Evolutionary conservation across 345 rosid genomes (phyloP).

Genomic region (Syzygium jambos): DNA sequence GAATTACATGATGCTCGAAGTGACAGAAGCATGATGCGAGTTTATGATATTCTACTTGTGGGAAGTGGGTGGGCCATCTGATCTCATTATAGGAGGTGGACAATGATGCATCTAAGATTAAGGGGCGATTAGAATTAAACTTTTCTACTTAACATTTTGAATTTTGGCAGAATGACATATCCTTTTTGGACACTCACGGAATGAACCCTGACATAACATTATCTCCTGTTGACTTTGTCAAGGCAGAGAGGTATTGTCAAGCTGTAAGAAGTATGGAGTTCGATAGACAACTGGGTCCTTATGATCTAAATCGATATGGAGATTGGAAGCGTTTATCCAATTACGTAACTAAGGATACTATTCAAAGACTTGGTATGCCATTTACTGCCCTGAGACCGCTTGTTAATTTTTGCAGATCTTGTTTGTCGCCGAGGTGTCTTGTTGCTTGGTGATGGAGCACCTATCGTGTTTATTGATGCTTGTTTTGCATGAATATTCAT

Average conservation of each 20-base stretch:
- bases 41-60: neutral
- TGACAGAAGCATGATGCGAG: neutral
- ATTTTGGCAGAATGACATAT: neutral
- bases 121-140: neutral
- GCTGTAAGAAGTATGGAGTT: constrained; percentile 71
- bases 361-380: constrained; percentile 57
- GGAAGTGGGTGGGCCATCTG: neutral
- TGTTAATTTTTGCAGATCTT: neutral
- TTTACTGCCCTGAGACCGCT: neutral
- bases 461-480: neutral
- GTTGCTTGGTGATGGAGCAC: neutral
- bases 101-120: neutral
- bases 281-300: constrained; percentile 76
- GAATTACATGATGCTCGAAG: neutral
- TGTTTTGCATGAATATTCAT: neutral
- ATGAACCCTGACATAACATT: neutral
- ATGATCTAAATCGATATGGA: constrained; percentile 48
- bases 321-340: constrained; percentile 71
- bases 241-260: constrained; percentile 72
- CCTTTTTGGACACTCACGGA: neutral
- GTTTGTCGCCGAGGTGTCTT: neutral
- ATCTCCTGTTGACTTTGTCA: neutral
- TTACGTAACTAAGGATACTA: constrained; percentile 43
- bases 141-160: neutral
- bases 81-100: neutral